Base-by-base conservation (phyloP, 2,329 filamentous ascomycete genomes). In the Pochonia chlamydosporia region DNA sequence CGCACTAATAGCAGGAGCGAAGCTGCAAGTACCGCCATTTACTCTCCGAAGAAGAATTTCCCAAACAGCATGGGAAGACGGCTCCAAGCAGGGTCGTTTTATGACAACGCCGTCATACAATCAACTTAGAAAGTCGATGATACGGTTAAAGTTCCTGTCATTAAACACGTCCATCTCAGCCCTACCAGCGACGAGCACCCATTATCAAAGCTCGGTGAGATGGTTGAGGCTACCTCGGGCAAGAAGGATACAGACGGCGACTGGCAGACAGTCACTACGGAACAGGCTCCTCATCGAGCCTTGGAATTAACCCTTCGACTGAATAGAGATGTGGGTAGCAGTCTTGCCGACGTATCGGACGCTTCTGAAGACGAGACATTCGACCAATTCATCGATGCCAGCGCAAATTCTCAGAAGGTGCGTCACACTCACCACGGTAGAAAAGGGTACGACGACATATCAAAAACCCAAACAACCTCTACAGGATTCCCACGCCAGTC, bases 271-370 rank as follows among this genome's bases (percentile, higher is more conserved):
- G 59, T 63, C 8, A 64, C 59, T 0, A 67, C 60, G 3, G 66
- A 65, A 11, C 53, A 56, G 20, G 48, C 51, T 9, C 48, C 9
- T 46, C 54, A 45, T 51, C 53, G 31, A 52, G 56, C 36, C 50
- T 54, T 33, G 57, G 59, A 20, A 46, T 56, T 46, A 54, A 53
- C 25, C 43, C 59, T 49, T 53, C 51, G 45, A 11, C 25, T 50
- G 24, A 30, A 45, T 41, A 60, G 60, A 45, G 63, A 59, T 18
- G 60, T 61, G 13, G 70, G 71, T 9, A 73, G 67, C 52, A 76
- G 72, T 47, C 52, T 76, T 20, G 72, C 72, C 3, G 65, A 75
- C 49, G 63, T 68, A 6, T 74, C 72, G 1, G 71, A 74, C 37
- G 51, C 47, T 14, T 50, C 52, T 26, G 52, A 60, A 11, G 52